Evolutionary conservation across 2,329 filamentous ascomycete species (phyloP).

Genomic region (Aspergillus proliferans): DNA sequence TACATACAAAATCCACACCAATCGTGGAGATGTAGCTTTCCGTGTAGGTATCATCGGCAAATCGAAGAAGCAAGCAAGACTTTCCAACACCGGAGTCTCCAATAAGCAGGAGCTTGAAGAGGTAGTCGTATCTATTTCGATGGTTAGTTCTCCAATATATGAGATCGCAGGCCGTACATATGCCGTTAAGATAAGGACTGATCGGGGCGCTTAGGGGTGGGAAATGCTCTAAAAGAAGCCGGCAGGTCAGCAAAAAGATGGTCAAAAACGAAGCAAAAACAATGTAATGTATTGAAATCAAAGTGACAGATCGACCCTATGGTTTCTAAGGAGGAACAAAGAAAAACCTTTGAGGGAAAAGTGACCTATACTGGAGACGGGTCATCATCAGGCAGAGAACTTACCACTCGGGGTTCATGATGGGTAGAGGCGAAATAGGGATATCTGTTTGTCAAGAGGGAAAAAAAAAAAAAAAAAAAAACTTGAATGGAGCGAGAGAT

Average conservation of each 20-base stretch:
- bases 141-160: slow-evolving; percentile 20
- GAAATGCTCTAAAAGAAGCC: slow-evolving; percentile 18
- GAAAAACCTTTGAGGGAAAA: slow-evolving; percentile 3
- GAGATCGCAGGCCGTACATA: slow-evolving; percentile 1
- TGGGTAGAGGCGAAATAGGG: slow-evolving; percentile 18
- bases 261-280: not conserved
- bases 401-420: slow-evolving; percentile 47
- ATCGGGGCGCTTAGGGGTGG: not conserved
- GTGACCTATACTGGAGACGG: not conserved
- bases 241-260: slow-evolving; percentile 7
- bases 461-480: slow-evolving; percentile 2
- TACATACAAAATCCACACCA: slow-evolving; percentile 93
- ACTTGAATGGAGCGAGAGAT: slow-evolving; percentile 9
- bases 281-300: slow-evolving; percentile 1
- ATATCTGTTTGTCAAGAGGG: slow-evolving; percentile 7
- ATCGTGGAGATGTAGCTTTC: slow-evolving; percentile 99
- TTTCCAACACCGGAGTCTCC: slow-evolving; percentile 99
- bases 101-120: slow-evolving; percentile 99
- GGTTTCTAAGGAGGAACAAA: slow-evolving; percentile 3
- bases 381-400: slow-evolving; percentile 14
- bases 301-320: not conserved
- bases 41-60: slow-evolving; percentile 98
- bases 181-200: not conserved
- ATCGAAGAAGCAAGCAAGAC: slow-evolving; percentile 95
- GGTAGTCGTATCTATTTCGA: slow-evolving; percentile 88